phyloP scores from a whole-genome alignment of 306 rosid genomes.

The Begonia masoniana region DNA sequence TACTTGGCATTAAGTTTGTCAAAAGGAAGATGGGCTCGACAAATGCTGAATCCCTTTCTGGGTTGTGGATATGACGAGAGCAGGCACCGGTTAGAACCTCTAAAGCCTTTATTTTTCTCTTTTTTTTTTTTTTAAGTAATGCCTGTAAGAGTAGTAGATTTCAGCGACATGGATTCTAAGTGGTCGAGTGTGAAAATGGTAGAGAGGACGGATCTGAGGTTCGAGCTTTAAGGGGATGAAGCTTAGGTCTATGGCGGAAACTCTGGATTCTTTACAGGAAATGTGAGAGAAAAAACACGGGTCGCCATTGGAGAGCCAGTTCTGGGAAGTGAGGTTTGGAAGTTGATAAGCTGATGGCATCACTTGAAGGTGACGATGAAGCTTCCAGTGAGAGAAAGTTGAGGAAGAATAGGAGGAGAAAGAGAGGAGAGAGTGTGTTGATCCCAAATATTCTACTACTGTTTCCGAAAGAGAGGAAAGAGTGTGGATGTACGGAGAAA shows the following conservation, averaged over 20 bases:
- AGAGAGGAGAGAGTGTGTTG: conserved; percentile 1
- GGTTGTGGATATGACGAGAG: too few species aligned
- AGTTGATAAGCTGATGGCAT: conserved; percentile 39
- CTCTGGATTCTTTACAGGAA: conserved; percentile 33
- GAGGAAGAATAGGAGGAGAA: conserved; percentile 9
- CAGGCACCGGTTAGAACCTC: too few species aligned
- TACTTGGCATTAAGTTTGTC: too few species aligned
- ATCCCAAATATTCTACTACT: too few species aligned
- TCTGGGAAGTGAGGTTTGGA: conserved; percentile 42
- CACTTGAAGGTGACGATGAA: conserved; percentile 6
- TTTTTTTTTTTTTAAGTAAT: too few species aligned
- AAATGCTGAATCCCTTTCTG: too few species aligned
- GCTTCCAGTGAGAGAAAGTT: neutral
- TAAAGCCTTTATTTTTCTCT: too few species aligned
- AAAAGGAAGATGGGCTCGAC: too few species aligned
- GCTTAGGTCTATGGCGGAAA: conserved; percentile 60
- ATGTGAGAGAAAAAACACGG: conserved; percentile 57
- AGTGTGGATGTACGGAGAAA: too few species aligned
- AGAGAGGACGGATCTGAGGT: conserved; percentile 35
- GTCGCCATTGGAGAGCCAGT: conserved; percentile 50
- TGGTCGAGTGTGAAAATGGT: conserved; percentile 38
- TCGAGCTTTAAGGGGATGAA: conserved; percentile 20
- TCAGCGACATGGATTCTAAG: conserved; percentile 38
- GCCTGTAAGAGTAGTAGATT: conserved; percentile 40
- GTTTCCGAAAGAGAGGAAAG: too few species aligned